Base-by-base conservation (phyloP, 2,329 filamentous ascomycete genomes). In the Penicillium rolfsii region DNA sequence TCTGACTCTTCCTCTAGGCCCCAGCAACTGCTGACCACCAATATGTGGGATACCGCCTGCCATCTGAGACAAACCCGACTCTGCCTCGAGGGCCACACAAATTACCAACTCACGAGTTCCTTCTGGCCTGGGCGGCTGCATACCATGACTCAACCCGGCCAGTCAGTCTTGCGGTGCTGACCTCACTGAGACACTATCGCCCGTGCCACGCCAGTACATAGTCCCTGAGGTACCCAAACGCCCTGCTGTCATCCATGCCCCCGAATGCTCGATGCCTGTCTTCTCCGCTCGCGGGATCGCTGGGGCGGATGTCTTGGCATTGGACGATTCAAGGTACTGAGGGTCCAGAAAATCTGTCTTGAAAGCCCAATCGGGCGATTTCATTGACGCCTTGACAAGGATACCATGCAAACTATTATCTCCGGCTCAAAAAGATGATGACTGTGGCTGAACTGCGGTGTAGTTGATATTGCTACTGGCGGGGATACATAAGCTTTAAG, bases 251-350 rank as follows among this genome's bases (percentile, higher is more conserved):
- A 48, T 30, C n/a, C 48, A 9, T 35, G 48, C 35, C 16, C 48
- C 16, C 16, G 19, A 22, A 22, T 22, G 19, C 19, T 22, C 19
- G 3, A 35, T 50, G 48, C 3, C 48, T 22, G 8, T 14, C 22
- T 28, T 50, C 48, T 50, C 48, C 48, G 48, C 30, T n/a, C 28
- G n/a, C 28, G 48, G 48, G 48, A 50, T 50, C 48, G 35, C 24
- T 48, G 24, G 45, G 48, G 28, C 2, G 35, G 26, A 30, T 48
- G 14, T n/a, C 45, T 48, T 48, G 26, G 48, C 48, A 50, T n/a
- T 50, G 48, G 48, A 50, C 5, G 30, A 30, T 30, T 9, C 4
- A 19, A 11, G 46, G 30, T 35, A 35, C 35, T 3, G 28, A 49
- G 46, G n/a, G 46, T 30, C 28, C 43, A 14, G 7, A 46, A 26